These are phyloP conservation scores for Mycosphaerella sp. DNA, from an alignment of 2,329 filamentous ascomycete genomes.

Conservation along the genomic window DNA sequence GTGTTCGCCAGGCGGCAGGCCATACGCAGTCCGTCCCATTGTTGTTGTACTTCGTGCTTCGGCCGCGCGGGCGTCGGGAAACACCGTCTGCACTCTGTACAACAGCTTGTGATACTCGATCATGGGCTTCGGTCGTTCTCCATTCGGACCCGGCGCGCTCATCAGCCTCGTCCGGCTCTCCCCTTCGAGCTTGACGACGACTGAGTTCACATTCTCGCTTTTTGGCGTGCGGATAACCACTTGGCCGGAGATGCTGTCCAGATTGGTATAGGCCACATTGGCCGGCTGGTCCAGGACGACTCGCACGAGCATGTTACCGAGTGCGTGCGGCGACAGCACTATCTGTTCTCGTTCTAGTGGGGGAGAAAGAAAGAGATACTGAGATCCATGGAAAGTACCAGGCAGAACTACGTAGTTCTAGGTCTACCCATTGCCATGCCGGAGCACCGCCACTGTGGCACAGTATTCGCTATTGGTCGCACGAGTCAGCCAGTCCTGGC, in stretches of 20 bases:
- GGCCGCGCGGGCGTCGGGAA: constrained; percentile 35
- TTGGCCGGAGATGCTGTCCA: constrained; percentile 63
- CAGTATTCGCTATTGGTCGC: no score
- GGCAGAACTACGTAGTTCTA: no score
- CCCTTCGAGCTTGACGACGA: constrained; percentile 78
- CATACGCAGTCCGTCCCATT: constrained; percentile 43
- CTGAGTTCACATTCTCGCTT: constrained; percentile 44
- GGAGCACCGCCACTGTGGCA: no score
- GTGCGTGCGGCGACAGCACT: background rate
- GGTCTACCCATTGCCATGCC: no score
- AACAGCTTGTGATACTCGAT: constrained; percentile 58
- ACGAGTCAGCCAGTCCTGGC: no score
- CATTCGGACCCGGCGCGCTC: constrained; percentile 40
- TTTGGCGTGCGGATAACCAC: constrained; percentile 42
- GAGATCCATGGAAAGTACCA: no score
- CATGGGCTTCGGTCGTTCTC: constrained; percentile 42
- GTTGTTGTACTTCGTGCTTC: constrained; percentile 21
- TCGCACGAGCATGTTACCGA: constrained; percentile 2
- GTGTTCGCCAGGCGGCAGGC: constrained; percentile 63
- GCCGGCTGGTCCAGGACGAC: constrained; percentile 29
- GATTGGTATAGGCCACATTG: constrained; percentile 54
- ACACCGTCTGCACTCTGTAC: constrained; percentile 63
- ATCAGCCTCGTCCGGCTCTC: constrained; percentile 64
- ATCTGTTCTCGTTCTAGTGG: no score
- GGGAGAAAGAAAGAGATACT: no score